phyloP scores from a whole-genome alignment of 1,284 basidiomycete species.

The Exsudoporus floridanus region DNA sequence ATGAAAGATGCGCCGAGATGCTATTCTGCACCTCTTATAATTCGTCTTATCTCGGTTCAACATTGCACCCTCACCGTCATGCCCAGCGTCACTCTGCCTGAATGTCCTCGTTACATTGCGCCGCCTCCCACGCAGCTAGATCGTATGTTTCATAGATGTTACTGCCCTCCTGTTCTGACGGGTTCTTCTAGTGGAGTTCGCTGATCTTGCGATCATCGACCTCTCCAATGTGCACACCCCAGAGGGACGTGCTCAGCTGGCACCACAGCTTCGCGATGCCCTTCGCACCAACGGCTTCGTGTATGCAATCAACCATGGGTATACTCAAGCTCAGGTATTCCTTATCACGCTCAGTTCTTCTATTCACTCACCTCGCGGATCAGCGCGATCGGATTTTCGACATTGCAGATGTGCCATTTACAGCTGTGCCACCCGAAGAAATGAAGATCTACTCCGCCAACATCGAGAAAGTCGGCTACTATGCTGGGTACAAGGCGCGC shows the following conservation, averaged over 20 bases:
- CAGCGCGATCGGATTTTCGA: slow-evolving; percentile 57
- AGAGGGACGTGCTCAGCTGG: slow-evolving; percentile 51
- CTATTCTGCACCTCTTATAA: not conserved
- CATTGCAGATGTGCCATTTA: slow-evolving; percentile 62
- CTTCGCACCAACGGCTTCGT: slow-evolving; percentile 61
- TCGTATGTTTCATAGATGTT: slow-evolving; percentile 8
- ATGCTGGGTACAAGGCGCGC: slow-evolving; percentile 53
- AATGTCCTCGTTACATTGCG: slow-evolving; percentile 21
- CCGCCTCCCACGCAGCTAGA: slow-evolving; percentile 21
- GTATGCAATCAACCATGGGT: slow-evolving; percentile 61
- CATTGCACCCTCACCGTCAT: slow-evolving; percentile 6
- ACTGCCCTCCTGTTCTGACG: not conserved
- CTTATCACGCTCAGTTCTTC: not conserved
- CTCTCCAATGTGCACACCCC: slow-evolving; percentile 50
- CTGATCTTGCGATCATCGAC: slow-evolving; percentile 64
- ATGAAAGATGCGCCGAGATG: not conserved
- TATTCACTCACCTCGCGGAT: slow-evolving; percentile 1
- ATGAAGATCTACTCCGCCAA: slow-evolving; percentile 49
- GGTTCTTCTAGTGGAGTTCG: slow-evolving; percentile 54
- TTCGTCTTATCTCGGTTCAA: not conserved
- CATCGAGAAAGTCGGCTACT: slow-evolving; percentile 49
- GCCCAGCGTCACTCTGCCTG: slow-evolving; percentile 6
- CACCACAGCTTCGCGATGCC: slow-evolving; percentile 52
- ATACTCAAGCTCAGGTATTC: slow-evolving; percentile 46
- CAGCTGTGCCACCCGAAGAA: slow-evolving; percentile 52